These are phyloP conservation scores for Spathaspora girioi DNA, from an alignment of 805 yeast genomes.

Conservation along the genomic window DNA sequence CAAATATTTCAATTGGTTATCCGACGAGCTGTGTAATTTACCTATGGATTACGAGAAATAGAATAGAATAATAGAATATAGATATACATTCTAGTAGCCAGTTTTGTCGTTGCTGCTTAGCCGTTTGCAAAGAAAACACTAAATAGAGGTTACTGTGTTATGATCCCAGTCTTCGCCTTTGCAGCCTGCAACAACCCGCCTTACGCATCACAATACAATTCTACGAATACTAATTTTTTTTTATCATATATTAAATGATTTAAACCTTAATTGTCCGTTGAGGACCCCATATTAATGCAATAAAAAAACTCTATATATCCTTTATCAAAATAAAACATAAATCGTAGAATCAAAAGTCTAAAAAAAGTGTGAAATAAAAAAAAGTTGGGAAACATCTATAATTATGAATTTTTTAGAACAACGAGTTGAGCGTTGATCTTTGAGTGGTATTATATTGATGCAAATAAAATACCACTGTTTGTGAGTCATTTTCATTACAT, in stretches of 20 bases:
- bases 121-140: too few species aligned
- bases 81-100: neutral
- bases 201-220: neutral
- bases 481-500: constrained; percentile 42
- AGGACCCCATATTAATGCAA: constrained; percentile 47
- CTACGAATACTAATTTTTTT: neutral
- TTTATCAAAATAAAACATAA: constrained; percentile 9
- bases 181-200: too few species aligned
- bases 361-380: constrained; percentile 9
- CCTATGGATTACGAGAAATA: constrained; percentile 4
- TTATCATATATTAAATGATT: constrained; percentile 5
- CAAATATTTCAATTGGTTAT: constrained; percentile 23
- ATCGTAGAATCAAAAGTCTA: constrained; percentile 1
- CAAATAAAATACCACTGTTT: constrained; percentile 1
- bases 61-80: constrained; percentile 2
- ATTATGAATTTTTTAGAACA: constrained; percentile 11
- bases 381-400: constrained; percentile 11
- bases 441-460: constrained; percentile 1
- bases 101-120: neutral
- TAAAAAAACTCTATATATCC: constrained; percentile 31
- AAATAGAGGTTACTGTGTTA: too few species aligned
- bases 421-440: constrained; percentile 47
- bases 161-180: too few species aligned
- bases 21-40: neutral
- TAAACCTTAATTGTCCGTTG: constrained; percentile 43